A percentile compares a stretch with the other conserved stretches of the same genome.
phyloP scores from a whole-genome alignment of 345 rosid genomes.

The Sapria himalayana region DNA sequence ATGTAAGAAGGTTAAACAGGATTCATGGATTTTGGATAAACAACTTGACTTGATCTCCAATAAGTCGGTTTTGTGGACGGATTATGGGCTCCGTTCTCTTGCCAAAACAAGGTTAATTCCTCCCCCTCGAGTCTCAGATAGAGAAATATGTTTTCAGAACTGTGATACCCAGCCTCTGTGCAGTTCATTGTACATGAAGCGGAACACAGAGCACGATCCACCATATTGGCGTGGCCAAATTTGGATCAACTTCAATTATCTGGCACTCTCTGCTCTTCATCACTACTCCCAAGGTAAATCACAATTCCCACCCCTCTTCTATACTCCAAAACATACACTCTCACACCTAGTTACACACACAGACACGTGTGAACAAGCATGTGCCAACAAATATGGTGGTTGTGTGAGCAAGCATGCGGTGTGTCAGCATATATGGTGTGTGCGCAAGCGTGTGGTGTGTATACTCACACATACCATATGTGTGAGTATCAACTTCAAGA shows the following conservation, averaged over 20 bases:
- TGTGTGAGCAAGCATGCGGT: no score
- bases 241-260: conserved; percentile 88
- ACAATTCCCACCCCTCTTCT: not conserved
- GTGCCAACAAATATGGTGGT: no score
- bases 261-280: conserved; percentile 67
- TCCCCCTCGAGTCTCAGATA: no score
- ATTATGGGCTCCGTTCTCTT: conserved; percentile 84
- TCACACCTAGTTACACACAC: no score
- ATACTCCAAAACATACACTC: not conserved
- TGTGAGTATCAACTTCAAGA: no score
- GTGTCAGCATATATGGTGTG: no score
- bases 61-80: conserved; percentile 49
- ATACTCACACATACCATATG: no score
- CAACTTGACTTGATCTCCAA: conserved; percentile 76
- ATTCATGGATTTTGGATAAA: conserved; percentile 60
- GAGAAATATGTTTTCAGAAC: no score
- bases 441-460: no score
- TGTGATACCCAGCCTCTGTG: no score
- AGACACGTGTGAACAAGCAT: no score
- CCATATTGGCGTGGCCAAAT: conserved; percentile 96
- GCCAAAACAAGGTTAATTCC: conserved; percentile 84
- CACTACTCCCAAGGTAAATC: conserved; percentile 58
- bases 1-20: no score
- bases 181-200: conserved; percentile 81
- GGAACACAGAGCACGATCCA: conserved; percentile 69